Conservation (phyloP, 306 rosid genomes). For the Corylus heterophylla region DNA sequence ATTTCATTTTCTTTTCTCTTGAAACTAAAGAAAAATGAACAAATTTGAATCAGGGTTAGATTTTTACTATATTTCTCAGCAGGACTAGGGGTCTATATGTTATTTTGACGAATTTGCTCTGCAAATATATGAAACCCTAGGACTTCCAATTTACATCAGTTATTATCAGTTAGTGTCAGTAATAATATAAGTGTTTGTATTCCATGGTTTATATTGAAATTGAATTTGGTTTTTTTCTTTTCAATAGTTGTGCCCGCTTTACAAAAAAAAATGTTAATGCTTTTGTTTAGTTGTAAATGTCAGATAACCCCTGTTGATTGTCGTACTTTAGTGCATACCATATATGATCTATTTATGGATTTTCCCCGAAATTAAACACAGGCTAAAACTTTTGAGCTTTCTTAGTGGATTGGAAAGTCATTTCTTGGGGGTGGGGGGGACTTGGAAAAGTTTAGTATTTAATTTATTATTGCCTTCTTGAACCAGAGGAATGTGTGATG, state of each 20-base stretch:
- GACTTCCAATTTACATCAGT: background rate
- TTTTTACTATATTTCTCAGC: background rate
- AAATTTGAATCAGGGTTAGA: background rate
- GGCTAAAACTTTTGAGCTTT: background rate
- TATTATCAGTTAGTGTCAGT: background rate
- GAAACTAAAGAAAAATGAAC: background rate
- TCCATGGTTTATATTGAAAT: background rate
- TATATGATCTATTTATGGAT: background rate
- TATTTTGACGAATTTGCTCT: background rate
- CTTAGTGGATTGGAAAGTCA: background rate
- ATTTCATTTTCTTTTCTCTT: background rate
- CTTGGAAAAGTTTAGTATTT: slow-evolving; percentile 11
- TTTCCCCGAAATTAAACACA: background rate
- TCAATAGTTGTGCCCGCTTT: background rate
- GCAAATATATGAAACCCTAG: background rate
- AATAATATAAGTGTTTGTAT: background rate
- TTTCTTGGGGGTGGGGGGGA: background rate
- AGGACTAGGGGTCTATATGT: background rate
- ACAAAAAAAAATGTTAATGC: background rate
- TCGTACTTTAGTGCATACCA: background rate
- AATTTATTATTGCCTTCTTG: slow-evolving; percentile 22
- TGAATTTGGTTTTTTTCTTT: background rate
- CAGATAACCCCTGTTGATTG: background rate
- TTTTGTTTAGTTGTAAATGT: background rate
- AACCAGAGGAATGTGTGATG: slow-evolving; percentile 67